phyloP scores from a whole-genome alignment of 208 protist species.

The Sergeia podlipaevii region DNA sequence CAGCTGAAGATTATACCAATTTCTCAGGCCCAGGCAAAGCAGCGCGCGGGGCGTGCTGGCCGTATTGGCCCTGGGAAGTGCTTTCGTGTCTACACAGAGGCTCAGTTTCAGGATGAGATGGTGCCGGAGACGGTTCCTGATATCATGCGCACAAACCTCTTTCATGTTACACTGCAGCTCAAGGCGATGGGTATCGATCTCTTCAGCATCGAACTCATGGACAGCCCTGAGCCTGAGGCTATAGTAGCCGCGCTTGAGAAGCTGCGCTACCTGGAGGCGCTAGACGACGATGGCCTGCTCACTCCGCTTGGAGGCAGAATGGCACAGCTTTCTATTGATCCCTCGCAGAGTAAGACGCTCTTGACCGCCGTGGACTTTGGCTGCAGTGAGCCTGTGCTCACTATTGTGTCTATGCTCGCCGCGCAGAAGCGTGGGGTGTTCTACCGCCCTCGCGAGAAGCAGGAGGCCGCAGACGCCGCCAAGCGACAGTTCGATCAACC shows the following conservation, averaged over 20 bases:
- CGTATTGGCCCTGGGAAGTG: constrained; percentile 96
- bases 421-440: constrained; percentile 91
- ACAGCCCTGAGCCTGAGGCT: constrained; percentile 93
- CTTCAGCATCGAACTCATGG: constrained; percentile 97
- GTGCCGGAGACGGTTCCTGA: constrained; percentile 94
- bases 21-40: constrained; percentile 96
- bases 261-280: constrained; percentile 96
- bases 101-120: constrained; percentile 96
- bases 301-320: constrained; percentile 98
- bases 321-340: constrained; percentile 99
- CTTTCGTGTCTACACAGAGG: constrained; percentile 97
- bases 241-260: constrained; percentile 96
- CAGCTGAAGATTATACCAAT: constrained; percentile 96
- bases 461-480: constrained; percentile 94
- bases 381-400: constrained; percentile 97
- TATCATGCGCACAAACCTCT: constrained; percentile 98
- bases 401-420: constrained; percentile 97
- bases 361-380: constrained; percentile 95
- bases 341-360: constrained; percentile 97
- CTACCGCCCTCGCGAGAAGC: constrained; percentile 88
- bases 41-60: constrained; percentile 95
- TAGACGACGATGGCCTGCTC: constrained; percentile 98
- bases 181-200: constrained; percentile 99
- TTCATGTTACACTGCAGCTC: constrained; percentile 96
- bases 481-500: constrained; percentile 95